Conservation (phyloP, 495 filamentous ascomycete species). For the Penicillium odoratum region DNA sequence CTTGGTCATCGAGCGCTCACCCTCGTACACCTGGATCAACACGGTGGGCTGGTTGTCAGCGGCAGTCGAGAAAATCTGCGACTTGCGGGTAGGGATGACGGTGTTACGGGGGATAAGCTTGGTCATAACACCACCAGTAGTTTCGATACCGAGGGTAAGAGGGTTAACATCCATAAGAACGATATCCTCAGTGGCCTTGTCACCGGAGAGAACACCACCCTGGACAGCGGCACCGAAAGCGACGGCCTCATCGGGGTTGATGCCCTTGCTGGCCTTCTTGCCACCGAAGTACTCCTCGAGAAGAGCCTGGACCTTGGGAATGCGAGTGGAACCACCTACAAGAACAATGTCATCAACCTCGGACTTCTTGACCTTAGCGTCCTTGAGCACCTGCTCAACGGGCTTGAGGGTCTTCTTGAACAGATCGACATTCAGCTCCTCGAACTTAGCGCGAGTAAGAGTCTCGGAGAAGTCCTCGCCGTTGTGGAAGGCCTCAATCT, state of each 20-base stretch:
- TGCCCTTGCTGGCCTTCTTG: slow-evolving; percentile 99
- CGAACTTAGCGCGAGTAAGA: slow-evolving; percentile 97
- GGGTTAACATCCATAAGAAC: slow-evolving; percentile 95
- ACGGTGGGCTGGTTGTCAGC: slow-evolving; percentile 99
- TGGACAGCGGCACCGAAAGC: slow-evolving; percentile 99
- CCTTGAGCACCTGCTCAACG: slow-evolving; percentile 94
- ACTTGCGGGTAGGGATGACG: slow-evolving; percentile 99
- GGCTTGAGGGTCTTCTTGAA: slow-evolving; percentile 99
- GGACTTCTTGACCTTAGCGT: slow-evolving; percentile 85
- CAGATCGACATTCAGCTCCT: slow-evolving; percentile 97
- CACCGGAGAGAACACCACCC: slow-evolving; percentile 96
- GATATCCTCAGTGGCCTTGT: slow-evolving; percentile 94
- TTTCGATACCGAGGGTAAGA: slow-evolving; percentile 98
- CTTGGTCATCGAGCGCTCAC: slow-evolving; percentile 97
- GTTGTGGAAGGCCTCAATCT: slow-evolving; percentile 96
- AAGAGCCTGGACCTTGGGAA: slow-evolving; percentile 97
- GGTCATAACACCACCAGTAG: slow-evolving; percentile 99
- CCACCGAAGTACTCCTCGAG: slow-evolving; percentile 98
- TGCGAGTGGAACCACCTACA: slow-evolving; percentile 97
- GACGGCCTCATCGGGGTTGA: slow-evolving; percentile 99
- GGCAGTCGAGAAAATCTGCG: slow-evolving; percentile 99
- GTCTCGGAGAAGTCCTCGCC: slow-evolving; percentile 99
- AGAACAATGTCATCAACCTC: slow-evolving; percentile 88
- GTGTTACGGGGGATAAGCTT: slow-evolving; percentile 98
- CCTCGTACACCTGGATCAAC: slow-evolving; percentile 99